A percentile compares a stretch with the other conserved stretches of the same genome.
Evolutionary conservation across 2,329 filamentous ascomycete genomes (phyloP).

Genomic region (Penicillium capsulatum): DNA sequence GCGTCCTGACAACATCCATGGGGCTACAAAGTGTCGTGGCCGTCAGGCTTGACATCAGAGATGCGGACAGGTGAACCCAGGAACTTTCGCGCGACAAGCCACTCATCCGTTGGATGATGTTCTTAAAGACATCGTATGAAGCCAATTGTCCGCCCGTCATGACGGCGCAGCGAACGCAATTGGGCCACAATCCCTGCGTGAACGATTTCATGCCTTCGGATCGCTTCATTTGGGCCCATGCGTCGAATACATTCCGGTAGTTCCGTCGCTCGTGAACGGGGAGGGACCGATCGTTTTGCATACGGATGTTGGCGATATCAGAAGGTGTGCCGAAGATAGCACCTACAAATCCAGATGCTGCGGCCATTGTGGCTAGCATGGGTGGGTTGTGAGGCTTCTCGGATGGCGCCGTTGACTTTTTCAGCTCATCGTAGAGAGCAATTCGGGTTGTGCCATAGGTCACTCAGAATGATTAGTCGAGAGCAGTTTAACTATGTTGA

Average conservation of each 20-base stretch:
- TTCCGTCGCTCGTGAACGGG: slow-evolving; percentile 16
- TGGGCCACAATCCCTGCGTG: slow-evolving; percentile 59
- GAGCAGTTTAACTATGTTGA: neutral
- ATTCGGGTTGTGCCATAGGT: slow-evolving; percentile 27
- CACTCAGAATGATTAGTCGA: slow-evolving; percentile 10
- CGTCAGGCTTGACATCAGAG: slow-evolving; percentile 72
- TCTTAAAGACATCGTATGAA: slow-evolving; percentile 79
- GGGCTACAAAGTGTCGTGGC: slow-evolving; percentile 82
- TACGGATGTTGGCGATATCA: slow-evolving; percentile 26
- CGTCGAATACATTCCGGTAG: slow-evolving; percentile 23
- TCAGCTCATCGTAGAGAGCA: slow-evolving; percentile 24
- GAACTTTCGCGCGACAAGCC: slow-evolving; percentile 62
- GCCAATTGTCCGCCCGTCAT: slow-evolving; percentile 85
- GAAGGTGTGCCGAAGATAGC: slow-evolving; percentile 23
- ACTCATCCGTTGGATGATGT: slow-evolving; percentile 61
- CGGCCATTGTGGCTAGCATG: slow-evolving; percentile 16
- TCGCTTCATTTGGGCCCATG: slow-evolving; percentile 22
- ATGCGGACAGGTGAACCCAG: slow-evolving; percentile 73
- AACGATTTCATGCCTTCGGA: slow-evolving; percentile 20
- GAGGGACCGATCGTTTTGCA: slow-evolving; percentile 25
- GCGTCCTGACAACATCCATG: slow-evolving; percentile 84
- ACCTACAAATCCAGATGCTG: slow-evolving; percentile 19
- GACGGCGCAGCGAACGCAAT: slow-evolving; percentile 73
- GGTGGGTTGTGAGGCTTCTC: slow-evolving; percentile 9
- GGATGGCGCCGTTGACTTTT: slow-evolving; percentile 9